Evolutionary conservation across 352 stramenopile species (phyloP).

Genomic region (Hyaloperonospora brassicae): DNA sequence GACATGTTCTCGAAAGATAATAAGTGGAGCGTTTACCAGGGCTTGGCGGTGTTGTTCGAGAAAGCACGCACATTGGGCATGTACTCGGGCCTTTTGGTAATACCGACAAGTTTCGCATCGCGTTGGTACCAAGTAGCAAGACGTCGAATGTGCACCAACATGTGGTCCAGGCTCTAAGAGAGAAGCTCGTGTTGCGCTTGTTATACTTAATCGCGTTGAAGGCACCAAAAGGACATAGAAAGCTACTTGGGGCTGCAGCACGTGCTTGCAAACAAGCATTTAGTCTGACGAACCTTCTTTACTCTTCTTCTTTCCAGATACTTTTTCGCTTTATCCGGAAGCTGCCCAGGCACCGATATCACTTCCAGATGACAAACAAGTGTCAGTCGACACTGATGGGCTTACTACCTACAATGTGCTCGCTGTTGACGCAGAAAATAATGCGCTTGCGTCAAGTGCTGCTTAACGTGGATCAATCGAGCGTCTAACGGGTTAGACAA

Average conservation of each 20-base stretch:
- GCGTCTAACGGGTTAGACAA: conserved; percentile 63
- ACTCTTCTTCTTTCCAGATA: conserved; percentile 37
- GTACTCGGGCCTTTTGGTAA: conserved; percentile 78
- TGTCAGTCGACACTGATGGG: conserved; percentile 1
- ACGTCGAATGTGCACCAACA: neutral
- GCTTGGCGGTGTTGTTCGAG: conserved; percentile 42
- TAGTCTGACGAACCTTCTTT: conserved; percentile 7
- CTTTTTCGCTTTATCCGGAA: conserved; percentile 37
- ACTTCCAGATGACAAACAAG: neutral
- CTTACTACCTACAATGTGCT: conserved; percentile 1
- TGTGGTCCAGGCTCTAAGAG: conserved; percentile 22
- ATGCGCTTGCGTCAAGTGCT: neutral
- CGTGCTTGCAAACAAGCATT: neutral
- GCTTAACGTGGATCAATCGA: conserved; percentile 34
- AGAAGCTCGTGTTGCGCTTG: conserved; percentile 51
- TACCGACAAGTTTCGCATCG: conserved; percentile 64
- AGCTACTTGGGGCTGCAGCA: conserved; percentile 1
- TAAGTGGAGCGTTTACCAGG: conserved; percentile 56
- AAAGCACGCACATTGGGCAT: conserved; percentile 28
- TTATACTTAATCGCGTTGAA: conserved; percentile 45
- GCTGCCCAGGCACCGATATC: conserved; percentile 11
- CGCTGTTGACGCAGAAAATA: neutral
- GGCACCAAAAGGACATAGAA: conserved; percentile 24
- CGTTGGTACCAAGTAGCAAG: conserved; percentile 12
- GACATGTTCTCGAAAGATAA: conserved; percentile 78